Conservation (phyloP, 345 rosid genomes). For the Linum trigynum region DNA sequence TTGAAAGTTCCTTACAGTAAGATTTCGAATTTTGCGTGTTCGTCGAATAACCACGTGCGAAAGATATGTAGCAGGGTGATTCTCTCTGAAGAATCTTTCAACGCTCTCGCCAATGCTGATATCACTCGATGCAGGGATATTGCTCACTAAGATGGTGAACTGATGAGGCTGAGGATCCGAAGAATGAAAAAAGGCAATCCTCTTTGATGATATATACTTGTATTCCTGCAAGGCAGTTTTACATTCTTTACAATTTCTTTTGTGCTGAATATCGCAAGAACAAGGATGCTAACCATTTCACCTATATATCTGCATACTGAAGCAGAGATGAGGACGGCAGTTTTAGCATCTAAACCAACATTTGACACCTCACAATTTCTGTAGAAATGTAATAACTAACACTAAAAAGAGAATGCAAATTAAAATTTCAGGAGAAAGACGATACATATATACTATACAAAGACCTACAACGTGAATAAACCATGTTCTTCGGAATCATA, state of each 20-base stretch:
- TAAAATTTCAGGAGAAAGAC: too few species aligned
- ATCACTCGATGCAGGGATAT: constrained; percentile 63
- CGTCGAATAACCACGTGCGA: constrained; percentile 70
- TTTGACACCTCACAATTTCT: too few species aligned
- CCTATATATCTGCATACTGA: neutral
- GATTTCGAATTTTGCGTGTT: constrained; percentile 57
- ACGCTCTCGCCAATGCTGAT: constrained; percentile 67
- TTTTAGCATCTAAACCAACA: too few species aligned
- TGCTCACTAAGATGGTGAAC: constrained; percentile 77
- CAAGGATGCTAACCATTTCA: neutral
- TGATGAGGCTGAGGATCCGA: constrained; percentile 90
- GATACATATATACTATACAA: too few species aligned
- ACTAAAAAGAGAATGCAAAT: too few species aligned
- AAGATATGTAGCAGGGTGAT: constrained; percentile 61
- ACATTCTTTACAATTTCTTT: neutral
- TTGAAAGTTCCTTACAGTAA: constrained; percentile 44
- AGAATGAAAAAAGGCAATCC: constrained; percentile 66
- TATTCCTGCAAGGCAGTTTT: constrained; percentile 58
- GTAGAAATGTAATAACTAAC: neutral
- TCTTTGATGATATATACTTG: constrained; percentile 52
- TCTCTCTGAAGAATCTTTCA: constrained; percentile 64
- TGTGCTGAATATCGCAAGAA: neutral
- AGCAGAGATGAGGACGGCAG: neutral
- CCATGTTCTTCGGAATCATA: too few species aligned
- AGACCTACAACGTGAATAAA: too few species aligned